Evolutionary conservation across 106 monocot species (phyloP).

Genomic region (Allium cepa): DNA sequence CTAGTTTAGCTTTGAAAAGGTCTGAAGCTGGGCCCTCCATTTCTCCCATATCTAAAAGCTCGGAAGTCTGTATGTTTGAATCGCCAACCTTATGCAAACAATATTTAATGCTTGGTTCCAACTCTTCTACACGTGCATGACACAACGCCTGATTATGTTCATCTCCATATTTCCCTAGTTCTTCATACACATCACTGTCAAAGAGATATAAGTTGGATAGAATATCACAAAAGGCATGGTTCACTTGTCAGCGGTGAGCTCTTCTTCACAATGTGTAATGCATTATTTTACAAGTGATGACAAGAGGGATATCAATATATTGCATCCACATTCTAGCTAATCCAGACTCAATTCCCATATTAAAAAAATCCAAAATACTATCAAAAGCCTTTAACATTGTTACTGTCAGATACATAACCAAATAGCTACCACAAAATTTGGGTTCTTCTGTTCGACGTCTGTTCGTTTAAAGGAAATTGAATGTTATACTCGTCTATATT

Average conservation of each 20-base stretch:
- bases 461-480: too few relatives aligned
- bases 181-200: constrained; percentile 85
- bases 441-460: too few relatives aligned
- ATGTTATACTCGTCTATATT: too few relatives aligned
- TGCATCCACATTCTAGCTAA: background rate
- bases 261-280: too few relatives aligned
- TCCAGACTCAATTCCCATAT: background rate
- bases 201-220: constrained; percentile 1
- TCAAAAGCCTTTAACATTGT: too few relatives aligned
- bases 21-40: constrained; percentile 93
- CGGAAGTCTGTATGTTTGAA: constrained; percentile 69
- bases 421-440: too few relatives aligned
- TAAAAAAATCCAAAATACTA: background rate
- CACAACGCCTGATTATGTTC: constrained; percentile 94
- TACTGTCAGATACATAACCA: too few relatives aligned
- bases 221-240: too few relatives aligned
- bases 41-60: constrained; percentile 80
- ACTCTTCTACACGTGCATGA: constrained; percentile 92
- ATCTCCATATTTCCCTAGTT: constrained; percentile 90
- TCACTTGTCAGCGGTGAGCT: too few relatives aligned
- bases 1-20: constrained; percentile 90
- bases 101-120: constrained; percentile 94
- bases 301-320: background rate
- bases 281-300: too few relatives aligned
- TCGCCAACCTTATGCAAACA: constrained; percentile 91